Conservation (phyloP, 2,329 filamentous ascomycete species). For the Cladophialophora bantiana region DNA sequence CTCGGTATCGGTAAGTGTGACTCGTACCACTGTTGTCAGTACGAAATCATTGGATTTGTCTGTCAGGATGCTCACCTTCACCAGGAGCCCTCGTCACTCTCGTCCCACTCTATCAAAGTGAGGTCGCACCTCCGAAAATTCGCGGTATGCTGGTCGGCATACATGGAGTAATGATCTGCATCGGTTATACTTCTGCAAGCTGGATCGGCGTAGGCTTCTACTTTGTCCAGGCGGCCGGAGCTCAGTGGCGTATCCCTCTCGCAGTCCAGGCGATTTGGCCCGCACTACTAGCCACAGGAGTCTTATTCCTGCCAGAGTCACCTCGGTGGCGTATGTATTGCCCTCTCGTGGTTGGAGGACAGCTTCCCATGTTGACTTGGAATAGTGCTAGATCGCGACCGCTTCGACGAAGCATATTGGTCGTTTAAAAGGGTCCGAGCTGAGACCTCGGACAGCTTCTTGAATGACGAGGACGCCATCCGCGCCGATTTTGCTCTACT, state of each 20-base stretch:
- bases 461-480: constrained; percentile 15
- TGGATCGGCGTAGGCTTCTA: constrained; percentile 30
- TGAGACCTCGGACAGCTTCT: constrained; percentile 7
- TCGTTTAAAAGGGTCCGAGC: constrained; percentile 15
- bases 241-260: constrained; percentile 31
- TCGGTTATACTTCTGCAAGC: constrained; percentile 23
- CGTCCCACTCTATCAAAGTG: constrained; percentile 25
- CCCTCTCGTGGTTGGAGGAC: too few relatives aligned
- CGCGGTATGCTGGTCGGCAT: constrained; percentile 30
- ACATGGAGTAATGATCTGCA: constrained; percentile 22
- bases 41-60: neutral
- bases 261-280: constrained; percentile 25
- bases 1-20: constrained; percentile 21
- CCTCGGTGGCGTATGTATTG: constrained; percentile 37
- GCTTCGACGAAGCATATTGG: constrained; percentile 9
- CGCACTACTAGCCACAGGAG: constrained; percentile 48
- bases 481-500: constrained; percentile 14
- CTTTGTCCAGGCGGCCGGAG: constrained; percentile 15
- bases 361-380: neutral
- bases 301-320: constrained; percentile 44
- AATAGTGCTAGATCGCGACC: constrained; percentile 18
- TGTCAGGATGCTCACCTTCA: neutral
- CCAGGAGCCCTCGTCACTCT: constrained; percentile 20
- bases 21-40: too few relatives aligned
- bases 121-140: constrained; percentile 28